Evolutionary conservation across 495 filamentous ascomycete genomes (phyloP), one percentile per base, ranked within the genome.

Genomic region (Penicillium psychrofluorescens): DNA sequence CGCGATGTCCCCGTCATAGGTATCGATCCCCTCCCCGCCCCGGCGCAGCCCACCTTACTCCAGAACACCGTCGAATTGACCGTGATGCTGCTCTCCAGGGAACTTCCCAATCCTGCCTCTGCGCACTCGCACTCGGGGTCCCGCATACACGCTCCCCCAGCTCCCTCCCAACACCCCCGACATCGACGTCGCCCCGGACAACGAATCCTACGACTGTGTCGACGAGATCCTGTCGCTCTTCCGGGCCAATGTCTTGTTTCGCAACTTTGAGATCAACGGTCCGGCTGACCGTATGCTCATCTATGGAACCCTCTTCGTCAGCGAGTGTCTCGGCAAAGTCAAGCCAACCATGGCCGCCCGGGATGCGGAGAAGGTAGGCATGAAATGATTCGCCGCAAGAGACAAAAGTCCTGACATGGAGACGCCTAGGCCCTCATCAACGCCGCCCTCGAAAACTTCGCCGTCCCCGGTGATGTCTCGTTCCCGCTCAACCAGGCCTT

Each of bases 221-320:
- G 92, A 98, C 67, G 92, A 98, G 68, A 83, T 90, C 28, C 77
- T 98, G 38, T 81, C 80, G 2, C 80, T 96, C 28, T 98, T 96
- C 78, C 87, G 92, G 40, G 91, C 94, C 62, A 97, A 98, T 72
- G 96, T 92, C 34, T 83, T 98, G 60, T 98, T 98, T 75, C 85
- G 94, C 53, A 98, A 98, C 75, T 98, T 98, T 60, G 94, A 96
- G 75, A 95, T 97, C 79, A 90, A 95, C 61, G 92, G 92, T 12
- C 87, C 89, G 29, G 92, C 92, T 43, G 92, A 98, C 68, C 79
- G 94, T 36, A 79, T 95, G 62, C 72, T 98, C 46, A 92, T 98
- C 54, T 98, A 98, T 69, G 90, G 91, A 41, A 97, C 95, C 57
- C 75, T 96, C 50, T 96, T 90, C 68, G 73, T 97, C 53, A 87